These are phyloP conservation scores for Kazachstania kunashirensis DNA, from an alignment of 805 yeast species.

Conservation along the genomic window DNA sequence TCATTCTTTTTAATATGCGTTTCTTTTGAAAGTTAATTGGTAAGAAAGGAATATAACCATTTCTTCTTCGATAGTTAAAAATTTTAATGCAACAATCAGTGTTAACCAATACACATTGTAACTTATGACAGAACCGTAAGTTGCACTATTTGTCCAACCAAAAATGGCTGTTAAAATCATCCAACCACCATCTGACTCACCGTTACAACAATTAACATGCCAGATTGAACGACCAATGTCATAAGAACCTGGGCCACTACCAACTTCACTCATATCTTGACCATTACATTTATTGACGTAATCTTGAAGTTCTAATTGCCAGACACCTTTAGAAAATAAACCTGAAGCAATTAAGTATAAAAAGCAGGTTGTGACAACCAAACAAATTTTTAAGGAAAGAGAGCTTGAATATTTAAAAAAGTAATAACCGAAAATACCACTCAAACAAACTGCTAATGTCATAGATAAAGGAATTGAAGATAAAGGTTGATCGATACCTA, in stretches of 20 bases:
- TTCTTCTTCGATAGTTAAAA: slow-evolving; percentile 44
- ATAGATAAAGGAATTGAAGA: slow-evolving; percentile 58
- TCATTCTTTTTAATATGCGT: slow-evolving; percentile 36
- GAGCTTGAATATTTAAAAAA: slow-evolving; percentile 75
- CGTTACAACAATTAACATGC: slow-evolving; percentile 94
- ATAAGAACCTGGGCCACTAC: slow-evolving; percentile 89
- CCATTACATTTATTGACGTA: slow-evolving; percentile 71
- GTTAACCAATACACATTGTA: slow-evolving; percentile 64
- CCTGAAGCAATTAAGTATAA: slow-evolving; percentile 83
- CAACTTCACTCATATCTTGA: slow-evolving; percentile 76
- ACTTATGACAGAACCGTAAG: slow-evolving; percentile 73
- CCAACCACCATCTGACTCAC: slow-evolving; percentile 87
- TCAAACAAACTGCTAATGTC: slow-evolving; percentile 46
- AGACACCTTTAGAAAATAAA: slow-evolving; percentile 72
- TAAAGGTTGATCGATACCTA: slow-evolving; percentile 63
- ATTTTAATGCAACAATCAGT: slow-evolving; percentile 35
- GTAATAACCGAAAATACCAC: slow-evolving; percentile 52
- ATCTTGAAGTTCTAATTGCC: slow-evolving; percentile 77
- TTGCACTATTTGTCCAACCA: slow-evolving; percentile 93
- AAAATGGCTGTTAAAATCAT: slow-evolving; percentile 80
- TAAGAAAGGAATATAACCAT: slow-evolving; percentile 50
- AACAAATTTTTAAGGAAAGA: slow-evolving; percentile 62
- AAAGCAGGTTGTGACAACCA: slow-evolving; percentile 69
- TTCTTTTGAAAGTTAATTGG: slow-evolving; percentile 55
- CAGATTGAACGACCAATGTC: slow-evolving; percentile 71